Base-by-base conservation (phyloP, 192 early-diverging fungal genomes). In the Glomus cerebriforme region DNA sequence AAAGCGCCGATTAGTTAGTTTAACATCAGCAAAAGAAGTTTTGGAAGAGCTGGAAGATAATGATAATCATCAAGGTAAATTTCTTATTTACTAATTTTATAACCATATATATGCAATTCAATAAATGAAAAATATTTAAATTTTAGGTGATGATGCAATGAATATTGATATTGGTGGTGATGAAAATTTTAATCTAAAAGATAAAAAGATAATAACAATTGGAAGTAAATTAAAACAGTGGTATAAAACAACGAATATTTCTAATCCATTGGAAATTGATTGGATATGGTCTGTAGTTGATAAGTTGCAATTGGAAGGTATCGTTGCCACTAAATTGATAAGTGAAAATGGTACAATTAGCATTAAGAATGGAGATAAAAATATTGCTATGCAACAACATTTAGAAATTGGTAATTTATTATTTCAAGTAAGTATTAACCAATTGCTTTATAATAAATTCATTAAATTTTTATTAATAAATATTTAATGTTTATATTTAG, bases 401-500 rank as follows among this genome's bases (percentile, higher is more conserved):
- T 77, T 88, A 19, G 82, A 86, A 22, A 83, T 83, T 7, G 89
- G 89, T 9, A 83, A 85, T 39, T 64, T 90, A 3, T 70, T 90
- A 60, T 68, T 60, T 29, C 77, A 84, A 63, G 83, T 82, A 80
- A 34, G 15, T 68, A 35, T 37, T 79, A 37, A 29, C 65, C 7
- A 43, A 9, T 26, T n/a, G 7, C 13, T 45, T 62, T 15, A 45
- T 59, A 22, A 34, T 0, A 29, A 12, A 31, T 24, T 58, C 22
- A 37, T 65, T 73, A 10, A 73, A 31, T 34, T 10, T n/a, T 58
- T 34, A 47, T 54, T 54, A 66, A 47, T 65, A 10, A 7, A 26
- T n/a, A 31, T 5, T 31, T 54, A 59, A 17, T 73, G 1, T 27
- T 65, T 22, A 31, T 24, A 43, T 83, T 29, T 82, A 90, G 80